These are phyloP conservation scores for Chaetomium globosum DNA, from an alignment of 2,329 filamentous ascomycete species.

Conservation along the genomic window DNA sequence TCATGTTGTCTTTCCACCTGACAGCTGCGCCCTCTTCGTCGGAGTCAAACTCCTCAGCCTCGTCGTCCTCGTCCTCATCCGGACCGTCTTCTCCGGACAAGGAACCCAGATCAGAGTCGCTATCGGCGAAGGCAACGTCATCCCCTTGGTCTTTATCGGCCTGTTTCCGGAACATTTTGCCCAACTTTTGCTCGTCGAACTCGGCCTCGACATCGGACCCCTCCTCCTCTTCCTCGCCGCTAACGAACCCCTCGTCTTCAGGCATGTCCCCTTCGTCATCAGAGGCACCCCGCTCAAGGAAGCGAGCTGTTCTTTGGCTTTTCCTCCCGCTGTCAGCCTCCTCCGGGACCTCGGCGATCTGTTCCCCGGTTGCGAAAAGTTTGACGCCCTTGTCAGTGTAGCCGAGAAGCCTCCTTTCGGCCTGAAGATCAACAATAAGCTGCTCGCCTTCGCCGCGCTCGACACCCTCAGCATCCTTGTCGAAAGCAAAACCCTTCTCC, in stretches of 20 bases:
- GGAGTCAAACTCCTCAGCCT: conserved; percentile 55
- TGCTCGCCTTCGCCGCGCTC: conserved; percentile 94
- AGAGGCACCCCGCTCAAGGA: conserved; percentile 63
- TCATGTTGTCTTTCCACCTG: conserved; percentile 87
- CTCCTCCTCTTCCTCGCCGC: conserved; percentile 58
- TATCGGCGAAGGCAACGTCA: conserved; percentile 89
- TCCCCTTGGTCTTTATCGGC: conserved; percentile 59
- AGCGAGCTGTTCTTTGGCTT: conserved; percentile 58
- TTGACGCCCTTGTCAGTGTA: conserved; percentile 80
- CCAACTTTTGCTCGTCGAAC: conserved; percentile 62
- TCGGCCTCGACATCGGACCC: conserved; percentile 59
- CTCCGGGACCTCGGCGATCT: conserved; percentile 62
- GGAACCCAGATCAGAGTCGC: conserved; percentile 93
- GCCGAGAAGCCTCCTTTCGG: conserved; percentile 78
- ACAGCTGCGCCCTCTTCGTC: conserved; percentile 76
- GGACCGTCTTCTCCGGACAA: conserved; percentile 63
- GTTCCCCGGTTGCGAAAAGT: conserved; percentile 77
- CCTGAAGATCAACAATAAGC: conserved; percentile 86
- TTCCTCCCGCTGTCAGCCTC: conserved; percentile 65
- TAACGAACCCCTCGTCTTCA: conserved; percentile 57
- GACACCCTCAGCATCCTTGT: conserved; percentile 64
- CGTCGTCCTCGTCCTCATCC: conserved; percentile 54
- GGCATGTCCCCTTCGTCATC: conserved; percentile 59
- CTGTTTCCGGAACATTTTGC: conserved; percentile 61
- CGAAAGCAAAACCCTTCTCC: conserved; percentile 75